Conservation (phyloP, 257 asterid species). For the Lycium ferocissimum region DNA sequence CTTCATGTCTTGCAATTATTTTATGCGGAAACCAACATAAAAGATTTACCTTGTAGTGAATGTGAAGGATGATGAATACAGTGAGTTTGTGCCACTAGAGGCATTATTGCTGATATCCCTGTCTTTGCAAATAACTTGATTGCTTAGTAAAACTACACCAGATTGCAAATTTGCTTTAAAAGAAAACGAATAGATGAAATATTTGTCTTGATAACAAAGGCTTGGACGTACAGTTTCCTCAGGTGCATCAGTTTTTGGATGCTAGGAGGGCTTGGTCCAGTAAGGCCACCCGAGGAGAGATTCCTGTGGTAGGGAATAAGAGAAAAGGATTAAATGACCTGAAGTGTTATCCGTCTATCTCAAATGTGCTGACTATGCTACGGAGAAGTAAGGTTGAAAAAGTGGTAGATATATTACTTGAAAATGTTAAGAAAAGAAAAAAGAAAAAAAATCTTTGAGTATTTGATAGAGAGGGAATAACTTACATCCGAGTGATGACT, state of each 20-base stretch:
- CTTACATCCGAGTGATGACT: constrained; percentile 60
- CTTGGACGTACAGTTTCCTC: constrained; percentile 58
- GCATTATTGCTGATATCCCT: constrained; percentile 66
- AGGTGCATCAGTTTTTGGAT: constrained; percentile 59
- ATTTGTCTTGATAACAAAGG: constrained; percentile 12
- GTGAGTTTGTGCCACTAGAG: constrained; percentile 54
- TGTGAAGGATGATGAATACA: constrained; percentile 51
- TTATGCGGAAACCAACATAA: background rate
- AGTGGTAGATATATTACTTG: background rate
- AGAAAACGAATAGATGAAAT: constrained; percentile 21
- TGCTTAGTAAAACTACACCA: constrained; percentile 15
- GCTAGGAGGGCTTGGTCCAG: constrained; percentile 62
- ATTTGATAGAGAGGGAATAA: constrained; percentile 31
- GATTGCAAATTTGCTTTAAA: background rate
- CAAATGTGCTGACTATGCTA: background rate
- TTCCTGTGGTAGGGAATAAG: constrained; percentile 46
- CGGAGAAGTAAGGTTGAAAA: background rate
- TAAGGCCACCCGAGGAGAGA: constrained; percentile 50
- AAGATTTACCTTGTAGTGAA: constrained; percentile 53
- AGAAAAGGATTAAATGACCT: background rate
- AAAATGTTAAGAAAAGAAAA: background rate
- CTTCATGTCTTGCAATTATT: background rate
- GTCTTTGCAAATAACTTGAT: constrained; percentile 34
- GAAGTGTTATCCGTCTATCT: background rate
- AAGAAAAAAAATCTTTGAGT: background rate